Base-by-base conservation (phyloP, 177 flowering plant species). In the Vitis hybrid region DNA sequence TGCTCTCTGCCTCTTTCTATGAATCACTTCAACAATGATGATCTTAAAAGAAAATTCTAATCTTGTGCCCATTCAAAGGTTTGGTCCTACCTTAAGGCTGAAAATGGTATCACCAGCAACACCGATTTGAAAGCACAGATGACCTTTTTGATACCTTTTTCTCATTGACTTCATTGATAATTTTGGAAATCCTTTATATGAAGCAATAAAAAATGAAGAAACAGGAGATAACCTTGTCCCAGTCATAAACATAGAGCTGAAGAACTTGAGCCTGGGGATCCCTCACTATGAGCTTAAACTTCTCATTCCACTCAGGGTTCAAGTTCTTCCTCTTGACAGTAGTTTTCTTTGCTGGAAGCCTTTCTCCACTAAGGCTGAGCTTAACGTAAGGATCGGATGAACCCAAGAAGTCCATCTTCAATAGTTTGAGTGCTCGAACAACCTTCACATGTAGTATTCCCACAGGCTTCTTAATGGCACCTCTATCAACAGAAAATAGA, bases 301-400 rank as follows among this genome's bases (percentile, higher is more conserved):
- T 75, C 73, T 84, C 89, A 69, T 86, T 79, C 87, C 88, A 86
- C 62, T 70, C 84, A 2, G 88, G 90, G 67, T 85, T 85, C 69
- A 85, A 64, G 52, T 76, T 86, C 55, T 68, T 81, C 76, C 74
- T 85, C 78, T 81, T 85, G 62, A 86, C 51, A 15, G 84, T 78
- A 22, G 90, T 86, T 76, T 85, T 86, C 78, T 79, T 86, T 39
- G 86, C 56, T 12, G 86, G 81, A 10, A 83, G 74, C 52, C 64
- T 80, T 12, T 85, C 88, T 33, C 84, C 90, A n/a, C 69, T 81
- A 55, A 86, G 68, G 65, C 76, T 79, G 13, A 87, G 81, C 69
- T 82, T 83, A 61, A 83, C 89, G 62, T 83, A 87, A 33, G 90
- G 90, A 73, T 87, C 90, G 2, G 90, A 85, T 51, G 81, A 48